Base-by-base conservation (phyloP, 345 rosid species). In the Camelina hispida region DNA sequence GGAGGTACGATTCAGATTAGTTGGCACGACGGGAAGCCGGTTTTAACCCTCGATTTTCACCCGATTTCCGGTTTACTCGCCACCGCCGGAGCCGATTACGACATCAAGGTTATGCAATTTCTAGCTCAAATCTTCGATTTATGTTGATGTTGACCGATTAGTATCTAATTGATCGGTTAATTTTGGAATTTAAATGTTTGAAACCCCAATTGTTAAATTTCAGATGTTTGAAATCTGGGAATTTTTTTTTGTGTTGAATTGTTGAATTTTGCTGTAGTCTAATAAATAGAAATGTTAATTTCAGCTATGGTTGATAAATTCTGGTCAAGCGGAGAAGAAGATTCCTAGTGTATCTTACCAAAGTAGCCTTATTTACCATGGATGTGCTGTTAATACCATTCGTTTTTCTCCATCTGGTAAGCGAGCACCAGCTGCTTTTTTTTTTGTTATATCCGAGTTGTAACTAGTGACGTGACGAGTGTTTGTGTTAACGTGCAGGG, bases 61-160 rank as follows among this genome's bases (percentile, higher is more conserved):
- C 92, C 95, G 1, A 64, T 81, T 61, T 87, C 96, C 64, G 91
- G 95, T 42, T 81, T 87, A 71, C 98, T 94, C 52, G 98, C 98
- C 83, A 89, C 96, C 76, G 97, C 93, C 79, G 98, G 98, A 69
- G 96, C 98, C 78, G 98, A 94, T 81, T 88, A 66, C 78, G 98
- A 94, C 62, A 84, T 94, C 85, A 94, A 94, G 93, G 98, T 90
- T 11, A 17, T 3, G 34, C 12, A 6, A 20, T 40, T 62, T 16
- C 3, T 7, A 20, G 12, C 30, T 37, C 30, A 23, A 0, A n/a
- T 18, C 0, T 28, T 46, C 58, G 4, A 28, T 62, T 3, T 42
- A 14, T 12, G 7, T 10, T 10, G 30, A 28, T 28, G 25, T 10
- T 6, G 25, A 48, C 32, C 32, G 3, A 57, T 0, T 20, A 11